A percentile compares a stretch with the other conserved stretches of the same genome.
Conservation (phyloP, 345 rosid species). For the Populus tremula region DNA sequence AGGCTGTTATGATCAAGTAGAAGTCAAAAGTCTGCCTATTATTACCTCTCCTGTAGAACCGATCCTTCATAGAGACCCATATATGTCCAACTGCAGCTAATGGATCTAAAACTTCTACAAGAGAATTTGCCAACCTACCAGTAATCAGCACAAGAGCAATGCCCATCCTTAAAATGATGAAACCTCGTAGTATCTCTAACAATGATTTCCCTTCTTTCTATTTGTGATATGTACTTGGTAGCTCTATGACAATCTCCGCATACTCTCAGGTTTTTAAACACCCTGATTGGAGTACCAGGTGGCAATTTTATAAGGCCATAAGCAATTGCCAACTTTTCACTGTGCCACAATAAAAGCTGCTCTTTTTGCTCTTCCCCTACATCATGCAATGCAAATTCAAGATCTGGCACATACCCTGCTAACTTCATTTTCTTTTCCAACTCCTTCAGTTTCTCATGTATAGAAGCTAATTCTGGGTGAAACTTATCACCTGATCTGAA, state of each 20-base stretch:
- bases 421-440: constrained; percentile 65
- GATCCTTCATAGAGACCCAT: background rate
- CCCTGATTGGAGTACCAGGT: constrained; percentile 41
- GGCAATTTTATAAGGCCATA: constrained; percentile 66
- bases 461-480: constrained; percentile 53
- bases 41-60: background rate
- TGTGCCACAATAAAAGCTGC: constrained; percentile 67
- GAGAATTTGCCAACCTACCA: constrained; percentile 36
- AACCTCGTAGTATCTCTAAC: constrained; percentile 76
- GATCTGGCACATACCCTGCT: constrained; percentile 73
- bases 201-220: constrained; percentile 65
- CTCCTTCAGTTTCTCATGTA: constrained; percentile 58
- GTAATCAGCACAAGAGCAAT: constrained; percentile 84
- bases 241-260: constrained; percentile 84
- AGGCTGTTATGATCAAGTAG: background rate
- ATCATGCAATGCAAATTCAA: constrained; percentile 74
- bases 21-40: background rate
- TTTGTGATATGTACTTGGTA: constrained; percentile 57
- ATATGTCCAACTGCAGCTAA: background rate
- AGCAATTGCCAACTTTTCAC: constrained; percentile 84
- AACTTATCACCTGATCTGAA: constrained; percentile 61
- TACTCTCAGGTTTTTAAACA: constrained; percentile 82
- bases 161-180: constrained; percentile 77
- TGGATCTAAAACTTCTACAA: no score
- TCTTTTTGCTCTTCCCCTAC: constrained; percentile 64